phyloP scores from a whole-genome alignment of 208 protist genomes.

The Trypanosoma scelopori region DNA sequence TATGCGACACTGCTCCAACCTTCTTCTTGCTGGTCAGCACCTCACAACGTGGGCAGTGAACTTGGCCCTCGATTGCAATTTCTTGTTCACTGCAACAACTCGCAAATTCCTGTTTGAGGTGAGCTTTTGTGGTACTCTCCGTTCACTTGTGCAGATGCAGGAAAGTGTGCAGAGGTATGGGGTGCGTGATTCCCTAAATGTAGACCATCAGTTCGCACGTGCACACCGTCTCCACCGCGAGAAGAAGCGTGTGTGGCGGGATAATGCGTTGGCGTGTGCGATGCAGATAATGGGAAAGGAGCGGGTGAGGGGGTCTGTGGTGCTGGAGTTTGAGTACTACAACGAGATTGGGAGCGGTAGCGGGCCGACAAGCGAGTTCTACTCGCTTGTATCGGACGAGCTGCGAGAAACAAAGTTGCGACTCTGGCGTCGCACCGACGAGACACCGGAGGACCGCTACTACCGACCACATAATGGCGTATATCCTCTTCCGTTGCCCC shows the following conservation, averaged over 20 bases:
- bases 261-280: conserved; percentile 62
- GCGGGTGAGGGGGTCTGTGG: conserved; percentile 35
- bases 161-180: conserved; percentile 43
- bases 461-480: conserved; percentile 54
- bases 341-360: conserved; percentile 85
- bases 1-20: conserved; percentile 71
- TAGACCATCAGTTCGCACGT: conserved; percentile 19
- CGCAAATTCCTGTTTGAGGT: conserved; percentile 83
- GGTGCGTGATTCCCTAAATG: conserved; percentile 20
- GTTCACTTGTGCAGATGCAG: conserved; percentile 60
- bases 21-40: conserved; percentile 75
- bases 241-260: conserved; percentile 54
- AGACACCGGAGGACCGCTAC: conserved; percentile 47
- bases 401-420: conserved; percentile 56
- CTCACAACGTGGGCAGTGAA: conserved; percentile 74
- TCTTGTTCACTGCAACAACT: conserved; percentile 73
- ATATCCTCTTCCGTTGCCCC: conserved; percentile 53
- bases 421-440: conserved; percentile 60
- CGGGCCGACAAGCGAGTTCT: conserved; percentile 91
- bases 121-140: conserved; percentile 61
- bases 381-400: conserved; percentile 71
- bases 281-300: conserved; percentile 50
- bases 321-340: conserved; percentile 91
- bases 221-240: conserved; percentile 31
- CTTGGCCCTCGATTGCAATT: conserved; percentile 77